Evolutionary conservation across 331 rosid genomes (phyloP).

Genomic region (Acacia pycnantha): DNA sequence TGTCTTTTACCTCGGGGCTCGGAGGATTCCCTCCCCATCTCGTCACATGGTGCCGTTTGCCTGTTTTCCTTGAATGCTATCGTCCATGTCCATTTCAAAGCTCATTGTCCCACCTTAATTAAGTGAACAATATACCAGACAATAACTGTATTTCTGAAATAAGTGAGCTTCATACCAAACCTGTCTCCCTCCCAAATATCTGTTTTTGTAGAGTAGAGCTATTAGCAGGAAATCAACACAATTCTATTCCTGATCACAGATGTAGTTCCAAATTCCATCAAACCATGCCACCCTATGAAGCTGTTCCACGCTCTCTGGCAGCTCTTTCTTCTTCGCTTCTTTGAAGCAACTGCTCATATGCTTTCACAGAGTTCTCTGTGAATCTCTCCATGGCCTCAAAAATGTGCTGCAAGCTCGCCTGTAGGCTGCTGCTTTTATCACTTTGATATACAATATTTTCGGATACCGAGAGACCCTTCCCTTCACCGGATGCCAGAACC

Average conservation of each 20-base stretch:
- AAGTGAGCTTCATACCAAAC: background rate
- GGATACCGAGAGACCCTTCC: slow-evolving; percentile 30
- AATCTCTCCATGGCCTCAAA: slow-evolving; percentile 81
- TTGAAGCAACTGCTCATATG: slow-evolving; percentile 61
- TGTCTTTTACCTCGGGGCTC: background rate
- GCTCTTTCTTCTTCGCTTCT: slow-evolving; percentile 49
- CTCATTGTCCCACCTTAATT: background rate
- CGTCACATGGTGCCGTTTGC: background rate
- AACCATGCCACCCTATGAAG: slow-evolving; percentile 16
- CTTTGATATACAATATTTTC: slow-evolving; percentile 54
- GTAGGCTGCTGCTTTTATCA: slow-evolving; percentile 57
- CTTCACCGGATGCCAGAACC: slow-evolving; percentile 42
- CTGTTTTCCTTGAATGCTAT: background rate
- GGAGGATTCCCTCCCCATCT: background rate
- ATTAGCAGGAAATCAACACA: slow-evolving; percentile 18
- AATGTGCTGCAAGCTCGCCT: slow-evolving; percentile 55
- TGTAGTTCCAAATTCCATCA: background rate
- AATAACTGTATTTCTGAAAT: background rate
- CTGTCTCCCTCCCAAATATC: background rate
- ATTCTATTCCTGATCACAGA: background rate
- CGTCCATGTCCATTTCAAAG: background rate
- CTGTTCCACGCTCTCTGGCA: slow-evolving; percentile 33
- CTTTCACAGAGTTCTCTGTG: slow-evolving; percentile 46
- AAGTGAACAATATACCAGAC: background rate
- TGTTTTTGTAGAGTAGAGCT: background rate